Base-by-base conservation (phyloP, 805 yeast species). In the Myxozyma neglecta region DNA sequence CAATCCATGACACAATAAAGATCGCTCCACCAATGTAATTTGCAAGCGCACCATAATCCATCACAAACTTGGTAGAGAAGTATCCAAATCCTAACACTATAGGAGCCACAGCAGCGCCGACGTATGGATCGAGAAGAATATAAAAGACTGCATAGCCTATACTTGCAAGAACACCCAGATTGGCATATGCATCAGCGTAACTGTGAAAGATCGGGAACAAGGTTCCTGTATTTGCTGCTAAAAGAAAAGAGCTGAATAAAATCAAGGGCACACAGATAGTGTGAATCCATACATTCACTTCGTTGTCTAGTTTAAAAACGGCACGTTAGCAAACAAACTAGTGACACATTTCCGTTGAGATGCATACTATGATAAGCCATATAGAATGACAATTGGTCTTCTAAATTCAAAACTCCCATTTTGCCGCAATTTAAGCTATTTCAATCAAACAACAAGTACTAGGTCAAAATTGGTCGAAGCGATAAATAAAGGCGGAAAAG, bases 211-310 rank as follows among this genome's bases (percentile, higher is more conserved):
- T 20, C 16, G 53, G 47, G 6, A 56, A 13, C n/a, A 60, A 34
- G 16, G 43, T 42, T 7, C 72, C 69, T n/a, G 46, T n/a, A 43
- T 47, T 29, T 9, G 77, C 66, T 8, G 73, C 63, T 36, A 83
- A 68, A 11, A 82, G 76, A 47, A 85, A 71, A 0, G 85, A 73
- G 3, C 90, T 78, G 56, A 81, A 74, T 36, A 89, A 77, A 54
- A 93, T 91, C 20, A 84, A 73, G 0, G 98, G 98, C 37, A 93
- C 91, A 71, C 90, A 90, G 3, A 83, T 72, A 50, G 88, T 73
- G 71, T 93, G 99, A 65, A 93, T 88, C 9, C 77, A 66, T 6
- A 92, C 92, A 75, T 93, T 93, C 42, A 73, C 74, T 1, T 75
- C 76, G 67, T 84, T 73, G 68, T 77, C 71, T 80, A 24, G 29